These are phyloP conservation scores for Hypoxylon sp. DNA, from an alignment of 2,329 filamentous ascomycete genomes.

Conservation along the genomic window DNA sequence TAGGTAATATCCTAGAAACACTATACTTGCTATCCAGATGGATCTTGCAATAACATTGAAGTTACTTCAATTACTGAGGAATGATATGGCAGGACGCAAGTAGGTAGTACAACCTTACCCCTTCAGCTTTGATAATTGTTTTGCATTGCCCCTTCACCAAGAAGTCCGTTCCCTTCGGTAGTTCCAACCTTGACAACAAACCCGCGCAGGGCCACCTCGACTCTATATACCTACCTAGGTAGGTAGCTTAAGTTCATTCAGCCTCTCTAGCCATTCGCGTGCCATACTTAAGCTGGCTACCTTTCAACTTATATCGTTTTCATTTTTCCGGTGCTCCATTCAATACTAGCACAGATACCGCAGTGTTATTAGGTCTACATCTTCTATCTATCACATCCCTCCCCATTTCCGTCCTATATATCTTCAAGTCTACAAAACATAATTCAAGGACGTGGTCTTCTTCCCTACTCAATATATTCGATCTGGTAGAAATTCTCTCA, in stretches of 20 bases:
- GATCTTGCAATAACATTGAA: not conserved
- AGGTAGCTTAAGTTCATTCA: slow-evolving; percentile 25
- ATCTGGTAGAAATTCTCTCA: slow-evolving; percentile 45
- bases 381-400: slow-evolving; percentile 2
- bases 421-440: not conserved
- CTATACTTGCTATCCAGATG: not conserved
- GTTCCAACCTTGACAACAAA: slow-evolving; percentile 11
- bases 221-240: not conserved
- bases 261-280: slow-evolving; percentile 12
- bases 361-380: not conserved
- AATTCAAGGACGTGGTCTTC: slow-evolving; percentile 4
- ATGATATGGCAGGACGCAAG: not conserved
- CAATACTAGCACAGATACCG: slow-evolving; percentile 1
- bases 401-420: slow-evolving; percentile 6
- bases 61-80: not conserved
- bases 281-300: slow-evolving; percentile 14
- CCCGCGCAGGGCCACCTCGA: not conserved
- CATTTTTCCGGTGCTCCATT: not conserved
- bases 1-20: not conserved
- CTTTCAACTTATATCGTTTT: slow-evolving; percentile 1
- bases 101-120: not conserved
- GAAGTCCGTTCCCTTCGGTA: slow-evolving; percentile 11
- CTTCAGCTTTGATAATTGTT: slow-evolving; percentile 14
- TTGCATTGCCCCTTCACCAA: slow-evolving; percentile 26
- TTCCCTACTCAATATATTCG: slow-evolving; percentile 2